Conservation (phyloP, 306 rosid genomes). For the Inga oerstediana region DNA sequence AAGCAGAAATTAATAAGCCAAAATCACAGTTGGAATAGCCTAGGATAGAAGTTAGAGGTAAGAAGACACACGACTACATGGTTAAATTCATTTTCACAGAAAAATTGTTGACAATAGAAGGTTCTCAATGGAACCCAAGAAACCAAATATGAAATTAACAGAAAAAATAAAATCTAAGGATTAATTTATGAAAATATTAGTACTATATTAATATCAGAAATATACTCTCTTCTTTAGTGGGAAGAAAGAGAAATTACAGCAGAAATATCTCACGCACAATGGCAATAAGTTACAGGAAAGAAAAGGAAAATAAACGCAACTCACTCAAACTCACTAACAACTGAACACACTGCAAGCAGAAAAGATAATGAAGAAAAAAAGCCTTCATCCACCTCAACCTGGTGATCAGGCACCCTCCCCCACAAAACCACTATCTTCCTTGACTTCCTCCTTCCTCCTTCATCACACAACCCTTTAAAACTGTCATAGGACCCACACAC, state of each 20-base stretch:
- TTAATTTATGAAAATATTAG: background rate
- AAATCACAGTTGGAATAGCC: constrained; percentile 10
- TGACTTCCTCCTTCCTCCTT: background rate
- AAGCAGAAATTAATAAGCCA: constrained; percentile 27
- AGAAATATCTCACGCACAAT: background rate
- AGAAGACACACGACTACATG: background rate
- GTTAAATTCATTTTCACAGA: background rate
- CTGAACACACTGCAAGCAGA: background rate
- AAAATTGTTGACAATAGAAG: constrained; percentile 20
- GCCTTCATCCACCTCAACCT: background rate
- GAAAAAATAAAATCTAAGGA: background rate
- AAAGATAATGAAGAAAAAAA: background rate
- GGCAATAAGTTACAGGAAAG: background rate
- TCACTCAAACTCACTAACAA: background rate
- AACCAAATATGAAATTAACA: background rate
- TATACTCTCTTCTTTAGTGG: background rate
- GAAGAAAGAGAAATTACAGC: background rate
- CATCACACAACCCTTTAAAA: background rate
- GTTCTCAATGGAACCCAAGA: background rate
- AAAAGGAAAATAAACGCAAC: background rate
- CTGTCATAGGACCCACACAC: background rate
- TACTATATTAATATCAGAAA: background rate
- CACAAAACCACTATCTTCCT: background rate
- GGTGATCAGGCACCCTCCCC: background rate
- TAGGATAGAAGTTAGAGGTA: constrained; percentile 11